Percentiles rank a stretch among this genome's conserved stretches.
These are phyloP conservation scores for Mortierella hygrophila DNA, from an alignment of 192 early-diverging fungal species.

Conservation along the genomic window DNA sequence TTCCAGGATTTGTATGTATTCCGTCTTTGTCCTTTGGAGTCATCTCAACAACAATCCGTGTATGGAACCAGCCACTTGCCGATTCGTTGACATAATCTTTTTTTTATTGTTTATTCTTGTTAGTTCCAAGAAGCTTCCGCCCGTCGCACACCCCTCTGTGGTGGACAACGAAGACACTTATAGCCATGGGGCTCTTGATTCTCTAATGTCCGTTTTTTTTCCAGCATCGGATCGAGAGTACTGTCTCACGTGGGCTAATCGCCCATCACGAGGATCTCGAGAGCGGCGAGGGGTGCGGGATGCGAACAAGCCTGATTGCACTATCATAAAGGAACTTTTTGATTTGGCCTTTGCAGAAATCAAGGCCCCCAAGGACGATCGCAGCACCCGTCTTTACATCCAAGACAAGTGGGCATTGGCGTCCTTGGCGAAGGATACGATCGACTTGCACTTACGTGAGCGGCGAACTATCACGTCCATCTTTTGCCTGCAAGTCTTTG, in stretches of 20 bases:
- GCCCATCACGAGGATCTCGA: conserved; percentile 5
- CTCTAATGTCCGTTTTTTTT: conserved; percentile 1
- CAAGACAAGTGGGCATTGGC: conserved; percentile 35
- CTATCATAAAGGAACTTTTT: conserved; percentile 13
- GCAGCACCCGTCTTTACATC: conserved; percentile 17
- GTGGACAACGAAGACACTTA: neutral
- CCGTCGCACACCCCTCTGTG: too few species aligned
- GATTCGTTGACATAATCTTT: too few species aligned
- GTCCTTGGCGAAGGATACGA: conserved; percentile 25
- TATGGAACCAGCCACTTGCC: too few species aligned
- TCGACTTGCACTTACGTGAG: conserved; percentile 20
- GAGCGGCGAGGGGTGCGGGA: conserved; percentile 12
- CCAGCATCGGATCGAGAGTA: neutral
- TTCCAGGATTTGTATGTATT: conserved; percentile 13
- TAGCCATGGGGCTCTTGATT: neutral
- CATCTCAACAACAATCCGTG: too few species aligned
- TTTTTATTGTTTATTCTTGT: too few species aligned
- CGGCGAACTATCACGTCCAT: conserved; percentile 23
- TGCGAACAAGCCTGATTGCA: conserved; percentile 19
- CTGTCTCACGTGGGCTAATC: conserved; percentile 8
- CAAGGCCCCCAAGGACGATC: conserved; percentile 16
- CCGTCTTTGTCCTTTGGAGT: too few species aligned
- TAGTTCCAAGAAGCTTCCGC: too few species aligned
- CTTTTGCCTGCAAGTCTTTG: conserved; percentile 24
- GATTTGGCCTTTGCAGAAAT: conserved; percentile 22